Conservation (phyloP, 257 asterid species). For the Forsythia viridissima region DNA sequence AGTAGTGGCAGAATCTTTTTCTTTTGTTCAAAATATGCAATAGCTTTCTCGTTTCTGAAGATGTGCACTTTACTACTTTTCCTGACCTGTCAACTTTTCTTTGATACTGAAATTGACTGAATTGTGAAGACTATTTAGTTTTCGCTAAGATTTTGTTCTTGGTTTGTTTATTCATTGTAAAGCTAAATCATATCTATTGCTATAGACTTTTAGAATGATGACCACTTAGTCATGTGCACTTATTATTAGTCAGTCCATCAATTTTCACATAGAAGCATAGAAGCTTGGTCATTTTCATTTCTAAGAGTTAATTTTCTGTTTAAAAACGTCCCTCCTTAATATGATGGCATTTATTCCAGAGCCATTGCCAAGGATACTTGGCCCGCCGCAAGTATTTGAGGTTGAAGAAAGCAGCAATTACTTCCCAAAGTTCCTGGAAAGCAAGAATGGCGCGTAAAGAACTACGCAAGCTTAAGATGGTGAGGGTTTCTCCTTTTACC, state of each 20-base stretch:
- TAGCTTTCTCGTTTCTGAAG: neutral
- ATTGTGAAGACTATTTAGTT: neutral
- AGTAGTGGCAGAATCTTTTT: neutral
- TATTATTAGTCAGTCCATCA: neutral
- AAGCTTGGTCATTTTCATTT: slow-evolving; percentile 15
- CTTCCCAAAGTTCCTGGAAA: slow-evolving; percentile 69
- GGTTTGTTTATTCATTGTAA: slow-evolving; percentile 1
- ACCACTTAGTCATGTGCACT: slow-evolving; percentile 1
- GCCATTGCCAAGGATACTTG: slow-evolving; percentile 47
- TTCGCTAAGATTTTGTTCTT: neutral
- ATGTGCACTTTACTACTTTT: neutral
- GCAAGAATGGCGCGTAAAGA: slow-evolving; percentile 50
- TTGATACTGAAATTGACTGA: neutral
- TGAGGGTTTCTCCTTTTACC: slow-evolving; percentile 32
- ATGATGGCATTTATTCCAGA: slow-evolving; percentile 36
- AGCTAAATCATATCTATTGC: neutral
- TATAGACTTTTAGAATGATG: neutral
- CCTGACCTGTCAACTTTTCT: slow-evolving; percentile 4
- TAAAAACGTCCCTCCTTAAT: slow-evolving; percentile 10
- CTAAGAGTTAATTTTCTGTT: slow-evolving; percentile 15
- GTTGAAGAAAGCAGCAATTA: slow-evolving; percentile 55
- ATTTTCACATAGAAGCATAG: neutral
- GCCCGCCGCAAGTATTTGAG: slow-evolving; percentile 39
- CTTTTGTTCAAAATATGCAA: neutral
- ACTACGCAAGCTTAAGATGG: slow-evolving; percentile 63